phyloP scores from a whole-genome alignment of 352 stramenopile genomes.

The Pythium rishiriense region DNA sequence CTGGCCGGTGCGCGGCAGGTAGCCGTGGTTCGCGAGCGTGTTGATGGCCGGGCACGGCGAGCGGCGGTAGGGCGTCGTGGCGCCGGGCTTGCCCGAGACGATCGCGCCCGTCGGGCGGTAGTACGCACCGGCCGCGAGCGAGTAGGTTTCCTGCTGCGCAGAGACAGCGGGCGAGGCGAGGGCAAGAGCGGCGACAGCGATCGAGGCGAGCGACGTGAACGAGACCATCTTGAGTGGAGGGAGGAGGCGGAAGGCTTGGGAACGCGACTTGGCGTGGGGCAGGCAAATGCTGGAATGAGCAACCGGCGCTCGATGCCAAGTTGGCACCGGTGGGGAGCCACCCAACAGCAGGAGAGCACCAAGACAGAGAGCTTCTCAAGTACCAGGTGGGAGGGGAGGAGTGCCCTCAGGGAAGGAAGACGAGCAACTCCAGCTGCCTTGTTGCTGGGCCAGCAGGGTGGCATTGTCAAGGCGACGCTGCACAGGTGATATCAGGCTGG shows the following conservation, averaged over 20 bases:
- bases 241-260: slow-evolving; percentile 16
- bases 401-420: no score
- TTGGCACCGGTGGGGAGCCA: not conserved
- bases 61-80: slow-evolving; percentile 25
- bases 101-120: slow-evolving; percentile 22
- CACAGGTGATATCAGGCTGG: no score
- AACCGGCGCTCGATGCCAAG: slow-evolving; percentile 35
- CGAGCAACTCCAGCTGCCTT: no score
- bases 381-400: no score
- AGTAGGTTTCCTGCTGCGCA: not conserved
- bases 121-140: slow-evolving; percentile 18
- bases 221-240: slow-evolving; percentile 1
- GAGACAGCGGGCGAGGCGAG: no score
- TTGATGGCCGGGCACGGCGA: slow-evolving; percentile 40
- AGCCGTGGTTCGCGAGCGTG: slow-evolving; percentile 38
- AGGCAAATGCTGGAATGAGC: slow-evolving; percentile 21
- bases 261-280: slow-evolving; percentile 13
- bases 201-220: not conserved
- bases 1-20: slow-evolving; percentile 44
- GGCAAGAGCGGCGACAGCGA: not conserved
- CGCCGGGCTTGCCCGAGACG: slow-evolving; percentile 20
- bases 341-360: not conserved
- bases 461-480: no score
- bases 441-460: no score
- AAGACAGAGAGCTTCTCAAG: not conserved